Evolutionary conservation across 164 flowering plant species (phyloP).

Genomic region (Aristolochia fimbriata): DNA sequence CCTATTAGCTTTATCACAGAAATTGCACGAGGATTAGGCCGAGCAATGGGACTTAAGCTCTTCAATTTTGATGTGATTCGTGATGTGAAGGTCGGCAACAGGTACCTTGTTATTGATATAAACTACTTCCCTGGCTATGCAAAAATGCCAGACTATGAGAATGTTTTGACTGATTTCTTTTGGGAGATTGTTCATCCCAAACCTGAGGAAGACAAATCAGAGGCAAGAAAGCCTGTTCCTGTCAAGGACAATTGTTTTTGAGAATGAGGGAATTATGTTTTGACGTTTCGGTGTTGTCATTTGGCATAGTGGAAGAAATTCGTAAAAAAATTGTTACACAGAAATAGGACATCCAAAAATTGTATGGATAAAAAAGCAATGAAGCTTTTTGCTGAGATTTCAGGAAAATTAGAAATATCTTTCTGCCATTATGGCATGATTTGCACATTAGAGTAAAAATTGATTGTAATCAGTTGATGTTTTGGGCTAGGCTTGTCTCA

Average conservation of each 20-base stretch:
- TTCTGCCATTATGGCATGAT: too few relatives aligned
- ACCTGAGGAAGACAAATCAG: neutral
- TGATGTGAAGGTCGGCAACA: slow-evolving; percentile 50
- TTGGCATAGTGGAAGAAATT: too few relatives aligned
- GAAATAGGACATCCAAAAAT: too few relatives aligned
- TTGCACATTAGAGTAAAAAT: too few relatives aligned
- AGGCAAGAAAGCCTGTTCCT: neutral
- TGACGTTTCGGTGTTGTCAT: too few relatives aligned
- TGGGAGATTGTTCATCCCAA: slow-evolving; percentile 31
- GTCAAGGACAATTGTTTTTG: neutral
- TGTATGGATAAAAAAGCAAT: too few relatives aligned
- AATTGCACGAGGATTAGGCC: slow-evolving; percentile 49
- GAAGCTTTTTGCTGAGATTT: neutral
- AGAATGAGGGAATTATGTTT: too few relatives aligned
- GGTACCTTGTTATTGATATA: slow-evolving; percentile 69
- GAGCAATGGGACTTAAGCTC: slow-evolving; percentile 38
- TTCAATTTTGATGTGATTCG: slow-evolving; percentile 85
- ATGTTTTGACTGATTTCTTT: slow-evolving; percentile 68
- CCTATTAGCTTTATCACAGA: slow-evolving; percentile 43
- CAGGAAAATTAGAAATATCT: neutral
- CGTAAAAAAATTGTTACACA: too few relatives aligned
- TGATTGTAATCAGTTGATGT: too few relatives aligned
- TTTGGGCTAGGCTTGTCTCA: neutral
- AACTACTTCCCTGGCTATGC: slow-evolving; percentile 90
- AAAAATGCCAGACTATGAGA: slow-evolving; percentile 72